Conservation (phyloP, 352 stramenopile genomes). For the Pilasporangium apinafurcum region DNA sequence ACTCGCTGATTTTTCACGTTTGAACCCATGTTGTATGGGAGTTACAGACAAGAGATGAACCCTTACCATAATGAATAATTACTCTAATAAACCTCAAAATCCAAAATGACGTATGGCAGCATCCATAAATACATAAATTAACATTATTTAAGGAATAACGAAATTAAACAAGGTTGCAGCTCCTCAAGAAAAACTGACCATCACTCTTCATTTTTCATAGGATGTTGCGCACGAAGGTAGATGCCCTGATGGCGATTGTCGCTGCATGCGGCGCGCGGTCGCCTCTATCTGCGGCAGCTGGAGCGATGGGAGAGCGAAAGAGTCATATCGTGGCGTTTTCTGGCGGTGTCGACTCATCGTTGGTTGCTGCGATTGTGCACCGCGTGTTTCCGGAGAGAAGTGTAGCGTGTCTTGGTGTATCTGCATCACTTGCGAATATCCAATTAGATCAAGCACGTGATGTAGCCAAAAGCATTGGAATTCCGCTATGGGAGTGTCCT, state of each 20-base stretch:
- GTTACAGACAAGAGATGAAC: no score
- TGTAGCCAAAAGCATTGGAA: conserved; percentile 85
- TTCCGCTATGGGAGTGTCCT: conserved; percentile 81
- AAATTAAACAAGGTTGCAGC: no score
- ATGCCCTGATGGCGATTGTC: conserved; percentile 28
- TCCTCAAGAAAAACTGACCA: no score
- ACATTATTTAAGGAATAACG: no score
- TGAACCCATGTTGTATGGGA: no score
- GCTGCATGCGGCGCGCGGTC: conserved; percentile 15
- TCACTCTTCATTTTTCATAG: no score
- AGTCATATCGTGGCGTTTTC: conserved; percentile 89
- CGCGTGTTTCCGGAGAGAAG: conserved; percentile 69
- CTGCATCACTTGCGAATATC: conserved; percentile 78
- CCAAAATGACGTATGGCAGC: no score
- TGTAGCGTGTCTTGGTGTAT: conserved; percentile 91
- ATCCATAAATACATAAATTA: no score
- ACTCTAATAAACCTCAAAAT: no score
- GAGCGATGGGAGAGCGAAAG: conserved; percentile 5
- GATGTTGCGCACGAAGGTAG: conserved; percentile 17
- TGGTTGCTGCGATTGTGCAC: conserved; percentile 90
- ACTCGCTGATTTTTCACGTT: no score
- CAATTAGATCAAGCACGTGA: conserved; percentile 86
- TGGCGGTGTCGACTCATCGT: conserved; percentile 94
- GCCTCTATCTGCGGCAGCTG: not conserved
- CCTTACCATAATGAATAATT: no score